A percentile compares a stretch with the other conserved stretches of the same genome.
Evolutionary conservation across 352 stramenopile species (phyloP).

Genomic region (Pythium monospermum): DNA sequence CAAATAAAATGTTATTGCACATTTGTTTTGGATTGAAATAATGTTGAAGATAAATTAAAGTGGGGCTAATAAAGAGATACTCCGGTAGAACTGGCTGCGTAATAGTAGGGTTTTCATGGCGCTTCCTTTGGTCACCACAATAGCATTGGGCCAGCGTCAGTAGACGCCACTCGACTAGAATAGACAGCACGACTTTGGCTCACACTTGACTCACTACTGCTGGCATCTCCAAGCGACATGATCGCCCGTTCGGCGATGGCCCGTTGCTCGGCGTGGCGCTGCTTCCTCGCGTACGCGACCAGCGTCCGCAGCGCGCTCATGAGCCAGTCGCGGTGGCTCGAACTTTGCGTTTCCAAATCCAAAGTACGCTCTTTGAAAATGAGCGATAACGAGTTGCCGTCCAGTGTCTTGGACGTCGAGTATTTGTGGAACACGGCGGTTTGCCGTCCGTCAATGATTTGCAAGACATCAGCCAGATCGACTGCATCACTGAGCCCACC

Average conservation of each 20-base stretch:
- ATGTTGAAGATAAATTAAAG: no score
- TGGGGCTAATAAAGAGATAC: no score
- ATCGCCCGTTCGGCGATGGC: constrained; percentile 56
- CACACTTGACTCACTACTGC: neutral
- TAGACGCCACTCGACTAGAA: neutral
- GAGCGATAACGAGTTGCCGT: constrained; percentile 64
- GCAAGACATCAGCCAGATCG: constrained; percentile 64
- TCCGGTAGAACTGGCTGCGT: no score
- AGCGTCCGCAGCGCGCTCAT: constrained; percentile 72
- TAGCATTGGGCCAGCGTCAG: constrained; percentile 2
- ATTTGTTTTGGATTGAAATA: no score
- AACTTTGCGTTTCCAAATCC: constrained; percentile 73
- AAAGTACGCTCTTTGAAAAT: constrained; percentile 72
- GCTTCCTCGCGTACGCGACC: constrained; percentile 61
- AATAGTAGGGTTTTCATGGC: no score
- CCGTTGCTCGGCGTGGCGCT: constrained; percentile 69
- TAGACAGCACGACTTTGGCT: constrained; percentile 1
- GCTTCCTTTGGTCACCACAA: constrained; percentile 8
- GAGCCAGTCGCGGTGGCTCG: constrained; percentile 77
- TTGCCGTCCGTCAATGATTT: constrained; percentile 60
- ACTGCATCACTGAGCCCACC: constrained; percentile 61
- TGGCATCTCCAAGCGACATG: constrained; percentile 13
- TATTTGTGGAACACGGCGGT: constrained; percentile 83
- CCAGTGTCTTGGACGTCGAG: constrained; percentile 28
- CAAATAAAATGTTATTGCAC: no score